phyloP scores from a whole-genome alignment of 768 basidiomycete genomes.

The Hypholoma sublateritium region DNA sequence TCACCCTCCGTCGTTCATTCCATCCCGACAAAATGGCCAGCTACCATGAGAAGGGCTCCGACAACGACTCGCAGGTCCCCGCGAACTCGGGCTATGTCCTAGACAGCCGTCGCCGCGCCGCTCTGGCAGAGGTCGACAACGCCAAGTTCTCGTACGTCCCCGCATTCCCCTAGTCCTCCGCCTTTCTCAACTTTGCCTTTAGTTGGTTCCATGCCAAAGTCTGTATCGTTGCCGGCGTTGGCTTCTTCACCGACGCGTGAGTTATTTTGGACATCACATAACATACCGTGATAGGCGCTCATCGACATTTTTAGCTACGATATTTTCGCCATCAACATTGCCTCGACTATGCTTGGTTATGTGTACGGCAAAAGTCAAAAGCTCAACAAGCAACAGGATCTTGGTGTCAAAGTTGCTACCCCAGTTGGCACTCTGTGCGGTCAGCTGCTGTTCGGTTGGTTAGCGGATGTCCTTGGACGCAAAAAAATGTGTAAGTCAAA shows the following conservation, averaged over 20 bases:
- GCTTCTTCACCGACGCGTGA: slow-evolving; percentile 89
- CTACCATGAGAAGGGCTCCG: slow-evolving; percentile 39
- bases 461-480: slow-evolving; percentile 75
- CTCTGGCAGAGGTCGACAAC: slow-evolving; percentile 84
- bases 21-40: slow-evolving; percentile 26
- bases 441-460: slow-evolving; percentile 78
- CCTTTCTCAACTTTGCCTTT: slow-evolving; percentile 4
- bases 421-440: slow-evolving; percentile 76
- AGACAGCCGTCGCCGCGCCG: slow-evolving; percentile 74
- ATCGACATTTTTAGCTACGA: slow-evolving; percentile 52
- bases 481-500: slow-evolving; percentile 71
- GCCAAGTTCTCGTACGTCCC: slow-evolving; percentile 74
- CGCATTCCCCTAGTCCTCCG: background rate
- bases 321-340: slow-evolving; percentile 90
- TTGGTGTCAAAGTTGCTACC: slow-evolving; percentile 77
- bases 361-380: slow-evolving; percentile 60
- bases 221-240: slow-evolving; percentile 70
- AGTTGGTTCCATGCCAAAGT: slow-evolving; percentile 88
- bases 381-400: slow-evolving; percentile 61
- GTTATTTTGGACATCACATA: slow-evolving; percentile 31
- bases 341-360: slow-evolving; percentile 78
- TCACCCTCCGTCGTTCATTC: slow-evolving; percentile 7
- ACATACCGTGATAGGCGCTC: background rate
- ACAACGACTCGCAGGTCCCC: slow-evolving; percentile 26
- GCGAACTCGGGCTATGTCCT: slow-evolving; percentile 42